A percentile compares a stretch with the other conserved stretches of the same genome.
Evolutionary conservation across 2,329 filamentous ascomycete genomes (phyloP).

Genomic region (Cercospora zeae-maydis): DNA sequence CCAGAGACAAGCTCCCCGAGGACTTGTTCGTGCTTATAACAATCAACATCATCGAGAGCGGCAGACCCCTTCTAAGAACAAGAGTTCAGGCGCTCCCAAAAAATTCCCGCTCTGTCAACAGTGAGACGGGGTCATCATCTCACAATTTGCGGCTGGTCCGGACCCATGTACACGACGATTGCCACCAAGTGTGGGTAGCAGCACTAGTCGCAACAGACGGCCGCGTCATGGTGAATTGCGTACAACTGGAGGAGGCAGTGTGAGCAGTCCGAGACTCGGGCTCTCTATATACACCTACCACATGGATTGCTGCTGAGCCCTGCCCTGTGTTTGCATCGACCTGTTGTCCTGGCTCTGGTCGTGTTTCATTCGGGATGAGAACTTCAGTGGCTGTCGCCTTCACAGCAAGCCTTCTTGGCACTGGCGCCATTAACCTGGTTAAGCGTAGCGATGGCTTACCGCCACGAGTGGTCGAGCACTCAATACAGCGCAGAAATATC

Average conservation of each 20-base stretch:
- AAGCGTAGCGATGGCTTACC: slow-evolving; percentile 28
- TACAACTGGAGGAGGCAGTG: neutral
- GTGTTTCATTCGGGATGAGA: slow-evolving; percentile 4
- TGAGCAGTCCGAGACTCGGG: slow-evolving; percentile 5
- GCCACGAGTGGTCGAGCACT: slow-evolving; percentile 49
- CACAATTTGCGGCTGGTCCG: neutral
- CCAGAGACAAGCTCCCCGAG: neutral
- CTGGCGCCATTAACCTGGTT: slow-evolving; percentile 31
- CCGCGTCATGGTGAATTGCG: slow-evolving; percentile 13
- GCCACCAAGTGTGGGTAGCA: slow-evolving; percentile 3
- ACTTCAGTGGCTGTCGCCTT: slow-evolving; percentile 27
- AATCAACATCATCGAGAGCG: neutral
- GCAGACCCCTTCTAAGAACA: neutral
- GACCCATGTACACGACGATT: slow-evolving; percentile 4
- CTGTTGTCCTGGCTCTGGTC: neutral
- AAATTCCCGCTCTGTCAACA: neutral
- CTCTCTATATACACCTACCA: neutral
- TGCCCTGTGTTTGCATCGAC: neutral
- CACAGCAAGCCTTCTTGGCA: slow-evolving; percentile 27
- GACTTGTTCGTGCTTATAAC: neutral
- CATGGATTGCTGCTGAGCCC: slow-evolving; percentile 5
- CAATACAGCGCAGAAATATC: slow-evolving; percentile 50
- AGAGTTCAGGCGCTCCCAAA: neutral
- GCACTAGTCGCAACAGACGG: slow-evolving; percentile 1
- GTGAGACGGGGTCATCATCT: neutral